Percentiles rank a stretch among this genome's conserved stretches.
These are phyloP conservation scores for Dovyalis caffra DNA, from an alignment of 345 rosid genomes.

Conservation along the genomic window DNA sequence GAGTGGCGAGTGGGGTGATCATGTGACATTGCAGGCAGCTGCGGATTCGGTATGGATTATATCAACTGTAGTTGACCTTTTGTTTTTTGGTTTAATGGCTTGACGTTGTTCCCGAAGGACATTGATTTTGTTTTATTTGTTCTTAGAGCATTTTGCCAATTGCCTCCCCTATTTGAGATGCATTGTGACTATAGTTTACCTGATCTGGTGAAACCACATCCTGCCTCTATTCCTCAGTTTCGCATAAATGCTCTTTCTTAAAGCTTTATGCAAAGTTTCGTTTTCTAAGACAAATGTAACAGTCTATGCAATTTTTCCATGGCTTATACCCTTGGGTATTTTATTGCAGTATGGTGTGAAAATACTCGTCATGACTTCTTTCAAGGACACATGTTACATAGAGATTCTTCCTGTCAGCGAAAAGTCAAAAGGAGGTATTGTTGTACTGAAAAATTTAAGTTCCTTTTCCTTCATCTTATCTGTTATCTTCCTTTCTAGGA, in stretches of 20 bases:
- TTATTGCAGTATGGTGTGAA: slow-evolving; percentile 62
- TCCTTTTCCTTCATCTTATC: neutral
- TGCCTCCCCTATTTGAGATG: neutral
- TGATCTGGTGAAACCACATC: neutral
- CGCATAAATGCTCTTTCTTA: neutral
- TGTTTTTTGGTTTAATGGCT: neutral
- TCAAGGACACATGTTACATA: slow-evolving; percentile 81
- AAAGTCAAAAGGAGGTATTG: slow-evolving; percentile 66
- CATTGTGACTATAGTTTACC: neutral
- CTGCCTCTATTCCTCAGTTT: neutral
- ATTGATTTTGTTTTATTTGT: neutral
- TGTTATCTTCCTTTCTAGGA: neutral
- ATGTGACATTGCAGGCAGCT: slow-evolving; percentile 77
- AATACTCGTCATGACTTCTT: slow-evolving; percentile 80
- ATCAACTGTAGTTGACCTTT: neutral
- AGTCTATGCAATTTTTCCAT: neutral
- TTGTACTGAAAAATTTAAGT: neutral
- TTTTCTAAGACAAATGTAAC: neutral
- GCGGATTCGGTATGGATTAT: slow-evolving; percentile 55
- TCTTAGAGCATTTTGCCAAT: neutral
- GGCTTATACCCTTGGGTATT: slow-evolving; percentile 7
- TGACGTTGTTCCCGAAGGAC: neutral
- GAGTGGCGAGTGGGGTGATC: slow-evolving; percentile 75
- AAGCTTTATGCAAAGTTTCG: neutral
- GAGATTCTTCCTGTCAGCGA: slow-evolving; percentile 74